Percentiles rank a stretch among this genome's conserved stretches.
Evolutionary conservation across 2,329 filamentous ascomycete species (phyloP).

Genomic region (Ascochyta rabiei): DNA sequence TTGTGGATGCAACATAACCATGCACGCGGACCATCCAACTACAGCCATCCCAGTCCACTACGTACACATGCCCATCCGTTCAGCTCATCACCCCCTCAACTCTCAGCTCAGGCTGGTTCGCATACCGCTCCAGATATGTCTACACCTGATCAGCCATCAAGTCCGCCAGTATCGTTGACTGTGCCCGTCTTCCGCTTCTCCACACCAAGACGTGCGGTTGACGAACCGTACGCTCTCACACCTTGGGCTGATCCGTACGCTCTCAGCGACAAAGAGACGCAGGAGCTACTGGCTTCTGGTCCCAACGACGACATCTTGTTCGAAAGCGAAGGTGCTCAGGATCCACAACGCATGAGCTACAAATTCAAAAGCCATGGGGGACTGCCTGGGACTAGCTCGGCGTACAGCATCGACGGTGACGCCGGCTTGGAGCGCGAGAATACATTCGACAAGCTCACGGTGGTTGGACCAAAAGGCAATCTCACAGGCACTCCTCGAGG

Average conservation of each 20-base stretch:
- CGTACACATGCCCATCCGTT: conserved; percentile 33
- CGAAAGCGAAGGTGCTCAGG: conserved; percentile 19
- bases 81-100: conserved; percentile 36
- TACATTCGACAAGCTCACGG: conserved; percentile 44
- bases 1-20: conserved; percentile 19
- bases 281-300: conserved; percentile 43
- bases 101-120: conserved; percentile 16
- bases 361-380: conserved; percentile 3
- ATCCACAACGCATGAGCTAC: background rate
- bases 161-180: conserved; percentile 25
- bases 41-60: conserved; percentile 35
- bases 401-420: background rate
- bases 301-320: conserved; percentile 46
- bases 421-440: conserved; percentile 33
- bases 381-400: conserved; percentile 3
- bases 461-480: conserved; percentile 44
- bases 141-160: conserved; percentile 13
- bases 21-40: conserved; percentile 22
- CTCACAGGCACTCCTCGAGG: conserved; percentile 46
- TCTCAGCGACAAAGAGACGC: conserved; percentile 41
- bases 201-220: background rate
- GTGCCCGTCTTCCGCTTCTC: conserved; percentile 22
- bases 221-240: conserved; percentile 23
- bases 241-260: conserved; percentile 31
- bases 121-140: conserved; percentile 16